Evolutionary conservation across 2,329 filamentous ascomycete genomes (phyloP), one percentile per base, ranked within the genome.

Genomic region (Penicillium olsonii): DNA sequence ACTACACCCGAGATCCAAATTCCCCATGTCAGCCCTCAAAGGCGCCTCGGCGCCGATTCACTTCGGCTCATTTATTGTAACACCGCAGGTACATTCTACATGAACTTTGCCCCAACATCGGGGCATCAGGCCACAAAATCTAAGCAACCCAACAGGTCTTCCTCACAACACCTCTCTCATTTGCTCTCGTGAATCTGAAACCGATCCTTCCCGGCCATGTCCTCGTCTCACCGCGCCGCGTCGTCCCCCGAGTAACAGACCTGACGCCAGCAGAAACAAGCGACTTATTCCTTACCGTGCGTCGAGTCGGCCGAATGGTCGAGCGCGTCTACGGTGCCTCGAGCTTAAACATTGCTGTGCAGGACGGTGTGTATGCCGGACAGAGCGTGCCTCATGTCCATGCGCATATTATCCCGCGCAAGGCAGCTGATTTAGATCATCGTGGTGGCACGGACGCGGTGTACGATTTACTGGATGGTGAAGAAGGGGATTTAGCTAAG

Each of bases 341-440:
- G 9, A 88, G 89, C 52, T 87, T 97, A 74, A 97, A 96, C 67
- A 85, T 99, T 42, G 92, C 92, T 0, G 82, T 99, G n/a, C 94
- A 99, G 70, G 94, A 99, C 70, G 94, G 94, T 17, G 76, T 79
- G 26, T 90, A 91, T 52, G 90, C 94, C 1, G 94, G 94, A 0
- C 94, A 99, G 80, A 96, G 90, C 49, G 92, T 99, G 37, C 80
- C 90, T 8, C 94, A 99, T 73, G 84, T 96, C 12, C 94, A 99
- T 73, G 88, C 91, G 20, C 94, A 99, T 74, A 82, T 96, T 41
- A 92, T 96, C 45, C 92, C 92, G 17, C 77, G 92, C 29, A 76
- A 76, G 50, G 76, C 74, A 50, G 80, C 74, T 8, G 84, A 87
- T 70, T 64, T 84, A 33, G 78, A 84, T 45, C 66, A 79, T 68